phyloP scores from a whole-genome alignment of 2,329 filamentous ascomycete genomes.

The Rhynchosporium secalis region DNA sequence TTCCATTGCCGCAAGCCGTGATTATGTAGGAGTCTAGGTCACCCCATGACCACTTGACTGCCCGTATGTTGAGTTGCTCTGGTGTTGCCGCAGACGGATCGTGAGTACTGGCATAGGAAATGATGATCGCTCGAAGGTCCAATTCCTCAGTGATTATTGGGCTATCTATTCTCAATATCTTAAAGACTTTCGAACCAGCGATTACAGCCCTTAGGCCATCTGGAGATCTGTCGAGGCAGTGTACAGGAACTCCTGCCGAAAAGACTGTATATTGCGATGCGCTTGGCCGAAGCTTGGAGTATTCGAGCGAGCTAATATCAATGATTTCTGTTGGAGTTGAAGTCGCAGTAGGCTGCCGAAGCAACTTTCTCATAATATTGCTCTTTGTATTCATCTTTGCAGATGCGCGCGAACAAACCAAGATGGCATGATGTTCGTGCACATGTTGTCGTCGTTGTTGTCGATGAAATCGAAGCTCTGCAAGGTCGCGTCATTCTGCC shows the following conservation, averaged over 20 bases:
- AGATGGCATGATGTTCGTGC: slow-evolving; percentile 31
- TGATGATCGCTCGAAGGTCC: slow-evolving; percentile 58
- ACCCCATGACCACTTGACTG: slow-evolving; percentile 57
- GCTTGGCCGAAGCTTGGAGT: slow-evolving; percentile 36
- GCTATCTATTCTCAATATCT: slow-evolving; percentile 55
- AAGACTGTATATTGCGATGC: slow-evolving; percentile 57
- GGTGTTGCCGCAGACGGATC: slow-evolving; percentile 43
- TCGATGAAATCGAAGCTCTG: neutral
- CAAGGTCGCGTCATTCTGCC: slow-evolving; percentile 2
- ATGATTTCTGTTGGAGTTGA: slow-evolving; percentile 24
- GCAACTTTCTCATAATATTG: slow-evolving; percentile 39
- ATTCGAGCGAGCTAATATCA: slow-evolving; percentile 30
- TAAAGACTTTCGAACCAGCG: slow-evolving; percentile 61
- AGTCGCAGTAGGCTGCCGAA: slow-evolving; percentile 32
- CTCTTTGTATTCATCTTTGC: slow-evolving; percentile 37
- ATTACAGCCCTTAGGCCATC: slow-evolving; percentile 58
- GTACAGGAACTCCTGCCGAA: slow-evolving; percentile 52
- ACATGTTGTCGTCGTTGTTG: slow-evolving; percentile 3
- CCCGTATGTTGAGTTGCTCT: slow-evolving; percentile 64
- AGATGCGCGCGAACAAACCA: slow-evolving; percentile 24
- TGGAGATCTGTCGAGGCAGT: slow-evolving; percentile 58
- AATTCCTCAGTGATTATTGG: slow-evolving; percentile 54
- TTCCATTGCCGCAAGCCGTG: slow-evolving; percentile 63
- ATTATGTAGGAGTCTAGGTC: slow-evolving; percentile 54
- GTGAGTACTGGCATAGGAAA: slow-evolving; percentile 47